These are phyloP conservation scores for Lachancea dasiensis DNA, from an alignment of 805 yeast genomes.

Conservation along the genomic window DNA sequence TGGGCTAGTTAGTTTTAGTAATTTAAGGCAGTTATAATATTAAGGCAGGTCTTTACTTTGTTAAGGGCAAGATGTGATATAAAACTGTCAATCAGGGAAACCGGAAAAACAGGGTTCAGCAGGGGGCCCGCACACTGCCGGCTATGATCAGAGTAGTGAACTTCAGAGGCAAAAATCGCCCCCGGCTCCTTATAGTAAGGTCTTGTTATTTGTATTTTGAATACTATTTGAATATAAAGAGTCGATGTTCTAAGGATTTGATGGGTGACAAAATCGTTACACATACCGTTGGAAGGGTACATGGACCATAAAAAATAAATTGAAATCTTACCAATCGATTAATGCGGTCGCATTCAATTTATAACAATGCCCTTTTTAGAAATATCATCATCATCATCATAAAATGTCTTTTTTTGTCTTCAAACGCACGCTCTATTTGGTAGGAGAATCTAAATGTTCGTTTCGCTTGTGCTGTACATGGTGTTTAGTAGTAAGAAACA, in stretches of 20 bases:
- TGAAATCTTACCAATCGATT: constrained; percentile 1
- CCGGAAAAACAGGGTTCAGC: no score
- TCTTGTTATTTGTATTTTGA: constrained; percentile 6
- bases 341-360: constrained; percentile 6
- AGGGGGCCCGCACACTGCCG: no score
- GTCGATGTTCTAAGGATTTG: constrained; percentile 9
- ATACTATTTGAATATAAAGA: constrained; percentile 9
- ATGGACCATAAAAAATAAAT: constrained; percentile 3
- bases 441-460: background rate
- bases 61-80: no score
- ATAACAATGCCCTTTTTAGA: constrained; percentile 8
- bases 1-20: no score
- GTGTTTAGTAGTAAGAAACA: background rate
- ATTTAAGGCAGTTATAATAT: no score
- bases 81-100: no score
- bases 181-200: background rate
- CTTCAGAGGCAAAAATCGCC: no score
- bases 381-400: constrained; percentile 12
- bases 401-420: constrained; percentile 9
- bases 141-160: no score
- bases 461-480: constrained; percentile 7
- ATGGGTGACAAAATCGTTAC: constrained; percentile 5
- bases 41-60: no score
- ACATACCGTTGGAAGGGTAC: background rate
- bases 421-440: constrained; percentile 5